Base-by-base conservation (phyloP, 139 green algal genomes). In the Yamagishiella unicocca region DNA sequence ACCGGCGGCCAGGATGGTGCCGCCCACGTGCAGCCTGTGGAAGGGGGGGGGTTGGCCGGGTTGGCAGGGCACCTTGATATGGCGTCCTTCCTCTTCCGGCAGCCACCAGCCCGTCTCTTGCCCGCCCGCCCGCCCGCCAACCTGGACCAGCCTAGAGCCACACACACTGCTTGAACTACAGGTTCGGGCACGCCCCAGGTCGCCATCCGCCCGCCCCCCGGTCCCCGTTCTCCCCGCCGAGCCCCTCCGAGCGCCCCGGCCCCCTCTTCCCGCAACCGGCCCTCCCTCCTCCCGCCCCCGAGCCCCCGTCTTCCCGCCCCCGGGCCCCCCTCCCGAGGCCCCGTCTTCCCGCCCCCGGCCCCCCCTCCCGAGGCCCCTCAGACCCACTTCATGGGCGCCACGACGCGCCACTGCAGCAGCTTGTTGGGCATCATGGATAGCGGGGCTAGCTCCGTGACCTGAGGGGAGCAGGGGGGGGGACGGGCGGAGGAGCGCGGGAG, bases 371-470 rank as follows among this genome's bases (percentile, higher is more conserved):
- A 9, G 58, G n/a, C 61, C 76, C 21, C 74, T 75, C 43, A 19
- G 14, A 50, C 50, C 37, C 46, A 82, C 35, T 88, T 87, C 90
- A 96, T 94, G 54, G 94, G 93, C 5, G 24, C 55, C 29, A 95
- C 71, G 24, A 97, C 89, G 42, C 84, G 67, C 38, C 78, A 67
- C 46, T 93, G 90, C 53, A 96, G 33, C 46, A 97, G 67, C 25
- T 62, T 87, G 54, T 90, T 88, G 35, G 95, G 95, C 33, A 98
- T 84, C 35, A 96, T 29, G 1, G 88, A 78, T 40, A 98, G 76
- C 1, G 93, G 89, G 0, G 87, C 62, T 71, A 97, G 81, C 90
- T 97, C 95, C 6, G 91, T 95, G 2, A 98, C 91, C 90, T 95
- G 90, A 22, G 50, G 58, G 58, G 58, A 68, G 22, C 17, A 14